Percentiles rank a stretch among this genome's conserved stretches.
Conservation (phyloP, 1,284 basidiomycete species). For the Pyrrhoderma noxium region DNA sequence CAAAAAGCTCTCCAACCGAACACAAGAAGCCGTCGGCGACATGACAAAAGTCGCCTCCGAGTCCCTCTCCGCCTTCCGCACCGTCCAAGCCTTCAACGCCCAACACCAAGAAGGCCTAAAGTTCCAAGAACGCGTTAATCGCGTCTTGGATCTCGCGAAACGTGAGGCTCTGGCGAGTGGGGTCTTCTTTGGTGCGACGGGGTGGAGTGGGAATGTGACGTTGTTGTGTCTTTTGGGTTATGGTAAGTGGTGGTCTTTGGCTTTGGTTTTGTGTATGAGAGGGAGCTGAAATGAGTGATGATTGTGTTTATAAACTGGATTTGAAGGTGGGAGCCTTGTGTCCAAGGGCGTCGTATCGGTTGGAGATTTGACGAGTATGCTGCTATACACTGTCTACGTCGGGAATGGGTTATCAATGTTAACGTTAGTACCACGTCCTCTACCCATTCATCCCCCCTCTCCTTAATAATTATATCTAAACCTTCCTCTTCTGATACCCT, state of each 20-base stretch:
- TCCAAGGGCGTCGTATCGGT: slow-evolving; percentile 83
- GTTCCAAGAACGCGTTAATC: slow-evolving; percentile 59
- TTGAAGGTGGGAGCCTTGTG: slow-evolving; percentile 80
- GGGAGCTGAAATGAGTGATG: no score
- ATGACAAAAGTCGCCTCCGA: slow-evolving; percentile 94
- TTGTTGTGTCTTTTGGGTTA: slow-evolving; percentile 87
- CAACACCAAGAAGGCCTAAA: slow-evolving; percentile 65
- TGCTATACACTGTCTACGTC: slow-evolving; percentile 91
- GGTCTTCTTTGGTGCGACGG: slow-evolving; percentile 89
- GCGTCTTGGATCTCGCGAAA: slow-evolving; percentile 71
- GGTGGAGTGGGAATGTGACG: slow-evolving; percentile 93
- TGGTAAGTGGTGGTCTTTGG: slow-evolving; percentile 46
- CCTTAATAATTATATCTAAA: no score
- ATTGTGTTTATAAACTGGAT: no score
- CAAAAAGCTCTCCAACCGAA: slow-evolving; percentile 84
- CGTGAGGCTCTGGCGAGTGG: slow-evolving; percentile 89
- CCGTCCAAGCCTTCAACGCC: slow-evolving; percentile 88
- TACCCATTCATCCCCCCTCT: neutral
- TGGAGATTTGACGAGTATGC: slow-evolving; percentile 83
- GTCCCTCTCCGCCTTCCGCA: slow-evolving; percentile 86
- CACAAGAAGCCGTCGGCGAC: slow-evolving; percentile 90
- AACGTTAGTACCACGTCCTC: slow-evolving; percentile 49
- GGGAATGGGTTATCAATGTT: slow-evolving; percentile 76
- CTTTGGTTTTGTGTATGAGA: no score
- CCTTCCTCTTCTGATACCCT: no score